A percentile compares a stretch with the other conserved stretches of the same genome.
These are phyloP conservation scores for Komagataella phaffii DNA, from an alignment of 805 yeast genomes.

Conservation along the genomic window DNA sequence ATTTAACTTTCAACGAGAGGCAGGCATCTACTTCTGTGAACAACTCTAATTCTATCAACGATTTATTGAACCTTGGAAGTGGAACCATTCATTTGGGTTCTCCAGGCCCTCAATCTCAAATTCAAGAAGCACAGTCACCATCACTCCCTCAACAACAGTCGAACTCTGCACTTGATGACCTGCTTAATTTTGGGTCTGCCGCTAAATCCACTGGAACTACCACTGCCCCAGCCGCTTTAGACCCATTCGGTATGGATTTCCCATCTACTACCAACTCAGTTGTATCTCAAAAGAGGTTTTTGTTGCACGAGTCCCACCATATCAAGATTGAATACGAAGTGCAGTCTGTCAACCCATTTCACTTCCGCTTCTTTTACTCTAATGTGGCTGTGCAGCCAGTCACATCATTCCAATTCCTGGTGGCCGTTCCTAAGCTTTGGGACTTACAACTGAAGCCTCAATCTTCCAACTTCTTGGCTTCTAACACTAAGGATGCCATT, in stretches of 20 bases:
- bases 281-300: background rate
- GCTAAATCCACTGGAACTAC: slow-evolving; percentile 1
- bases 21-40: slow-evolving; percentile 24
- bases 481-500: slow-evolving; percentile 10
- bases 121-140: background rate
- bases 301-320: slow-evolving; percentile 7
- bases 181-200: background rate
- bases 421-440: slow-evolving; percentile 20
- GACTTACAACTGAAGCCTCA: slow-evolving; percentile 15
- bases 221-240: slow-evolving; percentile 8
- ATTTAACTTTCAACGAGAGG: slow-evolving; percentile 24
- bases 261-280: slow-evolving; percentile 4
- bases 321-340: slow-evolving; percentile 14
- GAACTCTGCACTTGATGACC: background rate
- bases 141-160: background rate
- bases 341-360: slow-evolving; percentile 8
- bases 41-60: slow-evolving; percentile 1
- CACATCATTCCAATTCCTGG: slow-evolving; percentile 23
- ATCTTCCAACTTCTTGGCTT: slow-evolving; percentile 7
- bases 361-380: slow-evolving; percentile 15
- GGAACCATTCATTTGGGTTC: slow-evolving; percentile 5
- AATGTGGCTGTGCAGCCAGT: slow-evolving; percentile 38
- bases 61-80: slow-evolving; percentile 2
- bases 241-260: slow-evolving; percentile 22
- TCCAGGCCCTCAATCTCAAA: slow-evolving; percentile 4